Base-by-base conservation (phyloP, 441 rosid species). In the Mallotus japonicus region DNA sequence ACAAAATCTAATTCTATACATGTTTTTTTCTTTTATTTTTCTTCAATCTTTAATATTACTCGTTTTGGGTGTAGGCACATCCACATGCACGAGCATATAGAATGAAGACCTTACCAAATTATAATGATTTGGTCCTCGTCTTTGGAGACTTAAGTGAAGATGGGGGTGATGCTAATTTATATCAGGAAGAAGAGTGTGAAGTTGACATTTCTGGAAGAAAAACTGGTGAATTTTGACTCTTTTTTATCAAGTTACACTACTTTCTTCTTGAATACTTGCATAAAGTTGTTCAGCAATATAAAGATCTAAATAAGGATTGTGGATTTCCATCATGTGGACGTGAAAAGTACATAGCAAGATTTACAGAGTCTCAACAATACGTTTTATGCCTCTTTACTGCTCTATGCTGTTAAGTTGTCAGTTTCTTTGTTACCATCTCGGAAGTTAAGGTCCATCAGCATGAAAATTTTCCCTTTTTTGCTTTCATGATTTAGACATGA, bases 61-160 rank as follows among this genome's bases (percentile, higher is more conserved):
- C 72, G 62, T 71, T 61, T 67, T 73, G 55, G 58, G 20, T 79
- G 73, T 75, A 93, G 97, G 87, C 64, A 65, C 87, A 89, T 63
- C 96, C 90, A 7, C 84, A 82, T 72, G 88, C 90, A 40, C 79
- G 85, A 49, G 80, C 95, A 65, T 90, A 93, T 77, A 84, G 86
- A 82, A 82, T 73, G 83, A 92, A 89, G 81, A 69, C 86, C 49
- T 82, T 92, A 79, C 91, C 96, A 28, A 87, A 79, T 81, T 94
- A 87, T 88, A 80, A 79, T 49, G 93, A 87, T 77, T 86, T 92
- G 87, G 87, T 78, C 66, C 82, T 88, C 34, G 76, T 90, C 74
- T 94, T 78, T 78, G 87, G 90, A 44, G 70, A 74, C 73, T 77
- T 74, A 44, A 73, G 70, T 61, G 84, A 76, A 74, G 69, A 75